Evolutionary conservation across 495 filamentous ascomycete species (phyloP).

Genomic region (Trichoderma virens): DNA sequence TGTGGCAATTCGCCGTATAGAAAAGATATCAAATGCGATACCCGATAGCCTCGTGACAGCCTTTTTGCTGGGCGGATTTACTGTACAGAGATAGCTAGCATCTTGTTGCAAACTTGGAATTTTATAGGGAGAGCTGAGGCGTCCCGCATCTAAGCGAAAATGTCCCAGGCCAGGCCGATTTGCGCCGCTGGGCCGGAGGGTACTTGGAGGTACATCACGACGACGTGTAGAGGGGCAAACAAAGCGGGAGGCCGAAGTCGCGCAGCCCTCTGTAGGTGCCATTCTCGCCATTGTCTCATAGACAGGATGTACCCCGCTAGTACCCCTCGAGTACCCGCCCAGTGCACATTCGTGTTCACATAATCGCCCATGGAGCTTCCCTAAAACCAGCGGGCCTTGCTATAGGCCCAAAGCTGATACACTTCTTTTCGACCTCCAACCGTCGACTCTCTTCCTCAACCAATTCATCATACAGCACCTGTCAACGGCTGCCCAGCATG

Average conservation of each 20-base stretch:
- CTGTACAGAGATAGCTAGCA: neutral
- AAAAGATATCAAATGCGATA: neutral
- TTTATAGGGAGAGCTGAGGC: too few relatives aligned
- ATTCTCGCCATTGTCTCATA: neutral
- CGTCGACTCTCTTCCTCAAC: neutral
- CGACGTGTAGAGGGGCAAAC: neutral
- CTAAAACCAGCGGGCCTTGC: neutral
- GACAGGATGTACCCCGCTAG: neutral
- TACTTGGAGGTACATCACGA: neutral
- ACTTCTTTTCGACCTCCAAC: neutral
- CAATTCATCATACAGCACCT: neutral
- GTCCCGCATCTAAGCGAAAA: constrained; percentile 4
- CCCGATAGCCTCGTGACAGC: neutral
- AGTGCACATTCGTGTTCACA: neutral
- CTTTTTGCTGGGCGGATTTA: neutral
- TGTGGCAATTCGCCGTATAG: neutral
- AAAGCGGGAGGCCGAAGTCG: neutral
- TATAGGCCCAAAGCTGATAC: neutral
- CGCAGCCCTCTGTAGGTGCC: neutral
- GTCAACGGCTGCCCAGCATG: constrained; percentile 41
- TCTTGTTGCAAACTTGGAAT: too few relatives aligned
- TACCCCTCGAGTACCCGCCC: neutral
- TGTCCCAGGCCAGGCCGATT: neutral
- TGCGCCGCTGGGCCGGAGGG: neutral
- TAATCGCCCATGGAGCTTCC: constrained; percentile 1